phyloP scores from a whole-genome alignment of 2,329 filamentous ascomycete species.

The Neocucurbitaria cava region DNA sequence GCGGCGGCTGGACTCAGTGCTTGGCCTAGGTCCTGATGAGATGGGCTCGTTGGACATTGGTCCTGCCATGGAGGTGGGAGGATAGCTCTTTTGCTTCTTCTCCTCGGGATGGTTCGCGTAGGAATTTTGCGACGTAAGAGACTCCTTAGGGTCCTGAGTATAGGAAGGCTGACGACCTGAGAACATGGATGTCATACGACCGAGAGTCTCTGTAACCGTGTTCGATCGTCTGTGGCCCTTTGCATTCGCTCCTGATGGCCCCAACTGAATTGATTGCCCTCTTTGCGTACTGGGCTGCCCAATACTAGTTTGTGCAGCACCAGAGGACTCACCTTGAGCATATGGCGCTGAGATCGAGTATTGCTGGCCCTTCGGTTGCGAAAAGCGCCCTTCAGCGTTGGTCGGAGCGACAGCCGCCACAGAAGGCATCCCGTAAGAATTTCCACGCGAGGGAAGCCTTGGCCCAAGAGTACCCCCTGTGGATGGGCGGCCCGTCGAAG shows the following conservation, averaged over 20 bases:
- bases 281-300: constrained; percentile 66
- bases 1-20: constrained; percentile 57
- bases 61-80: constrained; percentile 89
- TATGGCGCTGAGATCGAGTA: constrained; percentile 76
- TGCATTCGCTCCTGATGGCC: constrained; percentile 20
- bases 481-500: constrained; percentile 66
- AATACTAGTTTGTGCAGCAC: constrained; percentile 56
- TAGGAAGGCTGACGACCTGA: constrained; percentile 58
- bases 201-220: constrained; percentile 75
- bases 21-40: constrained; percentile 47
- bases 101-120: constrained; percentile 46
- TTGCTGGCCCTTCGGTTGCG: constrained; percentile 73
- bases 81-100: constrained; percentile 76
- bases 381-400: constrained; percentile 87
- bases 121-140: constrained; percentile 56
- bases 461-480: constrained; percentile 79
- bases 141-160: constrained; percentile 37
- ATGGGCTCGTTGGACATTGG: constrained; percentile 66
- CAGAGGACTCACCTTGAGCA: constrained; percentile 55
- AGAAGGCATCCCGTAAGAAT: constrained; percentile 85
- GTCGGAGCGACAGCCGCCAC: constrained; percentile 87
- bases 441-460: constrained; percentile 73
- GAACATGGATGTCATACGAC: constrained; percentile 82
- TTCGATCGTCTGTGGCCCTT: constrained; percentile 69
- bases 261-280: constrained; percentile 58